Conservation (phyloP, 2,329 filamentous ascomycete genomes). For the Mycogone perniciosa region DNA sequence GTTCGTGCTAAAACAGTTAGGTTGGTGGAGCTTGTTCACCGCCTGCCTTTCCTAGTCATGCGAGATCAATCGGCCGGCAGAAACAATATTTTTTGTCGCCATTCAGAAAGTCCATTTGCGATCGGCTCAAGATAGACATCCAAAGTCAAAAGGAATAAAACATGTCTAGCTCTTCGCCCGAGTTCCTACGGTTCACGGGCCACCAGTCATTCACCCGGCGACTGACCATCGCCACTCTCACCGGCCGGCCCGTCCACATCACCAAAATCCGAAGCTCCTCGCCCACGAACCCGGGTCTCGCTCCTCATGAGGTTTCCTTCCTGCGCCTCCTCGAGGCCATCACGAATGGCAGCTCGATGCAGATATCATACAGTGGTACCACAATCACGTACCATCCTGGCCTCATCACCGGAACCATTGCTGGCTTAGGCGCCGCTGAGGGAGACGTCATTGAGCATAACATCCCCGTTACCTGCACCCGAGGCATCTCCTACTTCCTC, state of each 20-base stretch:
- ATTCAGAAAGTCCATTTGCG: constrained; percentile 9
- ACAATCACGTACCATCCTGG: constrained; percentile 88
- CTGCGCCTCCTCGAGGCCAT: constrained; percentile 88
- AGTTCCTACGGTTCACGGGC: constrained; percentile 70
- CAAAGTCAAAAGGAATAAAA: neutral
- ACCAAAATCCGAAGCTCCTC: constrained; percentile 88
- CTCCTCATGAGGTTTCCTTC: constrained; percentile 90
- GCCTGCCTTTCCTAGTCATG: constrained; percentile 5
- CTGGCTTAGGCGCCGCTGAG: constrained; percentile 63
- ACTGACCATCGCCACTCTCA: constrained; percentile 83
- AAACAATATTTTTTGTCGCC: constrained; percentile 13
- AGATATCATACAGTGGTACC: constrained; percentile 94
- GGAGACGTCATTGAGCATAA: constrained; percentile 76
- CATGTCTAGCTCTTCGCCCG: constrained; percentile 38
- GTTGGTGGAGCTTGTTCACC: neutral
- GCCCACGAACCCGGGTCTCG: constrained; percentile 79
- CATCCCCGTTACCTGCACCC: constrained; percentile 66
- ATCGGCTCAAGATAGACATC: neutral
- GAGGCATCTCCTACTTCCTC: constrained; percentile 88
- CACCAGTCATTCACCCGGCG: constrained; percentile 78
- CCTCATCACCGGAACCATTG: constrained; percentile 77
- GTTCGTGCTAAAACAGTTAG: neutral
- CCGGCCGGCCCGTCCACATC: constrained; percentile 82
- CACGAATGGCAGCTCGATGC: constrained; percentile 91
- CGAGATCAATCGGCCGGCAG: constrained; percentile 6